Conservation (phyloP, 2,329 filamentous ascomycete genomes). For the Leptographium flavum region DNA sequence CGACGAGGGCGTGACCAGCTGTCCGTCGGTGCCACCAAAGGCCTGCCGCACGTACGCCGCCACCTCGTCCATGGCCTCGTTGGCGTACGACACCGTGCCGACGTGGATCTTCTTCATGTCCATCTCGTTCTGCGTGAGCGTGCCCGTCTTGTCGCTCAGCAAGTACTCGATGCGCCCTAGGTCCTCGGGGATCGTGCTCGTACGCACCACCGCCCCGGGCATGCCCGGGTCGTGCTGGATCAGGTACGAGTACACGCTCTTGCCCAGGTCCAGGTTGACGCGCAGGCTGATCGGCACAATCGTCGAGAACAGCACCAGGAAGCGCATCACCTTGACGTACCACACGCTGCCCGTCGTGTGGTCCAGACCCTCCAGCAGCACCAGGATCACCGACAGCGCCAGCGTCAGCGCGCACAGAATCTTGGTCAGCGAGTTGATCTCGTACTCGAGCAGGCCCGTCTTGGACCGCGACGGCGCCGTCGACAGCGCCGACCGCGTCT, state of each 20-base stretch:
- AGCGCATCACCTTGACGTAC: slow-evolving; percentile 98
- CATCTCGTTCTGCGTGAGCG: slow-evolving; percentile 95
- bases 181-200: slow-evolving; percentile 95
- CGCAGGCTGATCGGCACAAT: slow-evolving; percentile 95
- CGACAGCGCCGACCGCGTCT: slow-evolving; percentile 86
- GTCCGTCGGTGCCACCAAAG: slow-evolving; percentile 41
- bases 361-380: slow-evolving; percentile 72
- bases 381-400: slow-evolving; percentile 71
- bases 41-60: slow-evolving; percentile 71
- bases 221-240: slow-evolving; percentile 88
- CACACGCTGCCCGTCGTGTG: slow-evolving; percentile 53
- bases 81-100: slow-evolving; percentile 93
- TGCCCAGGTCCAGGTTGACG: slow-evolving; percentile 94
- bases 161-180: slow-evolving; percentile 91
- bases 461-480: slow-evolving; percentile 88
- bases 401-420: slow-evolving; percentile 85
- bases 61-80: slow-evolving; percentile 98
- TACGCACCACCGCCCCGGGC: slow-evolving; percentile 81
- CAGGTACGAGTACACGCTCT: slow-evolving; percentile 89
- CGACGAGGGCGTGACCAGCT: slow-evolving; percentile 64
- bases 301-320: slow-evolving; percentile 94
- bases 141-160: slow-evolving; percentile 96
- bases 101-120: slow-evolving; percentile 98
- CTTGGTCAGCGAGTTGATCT: slow-evolving; percentile 95
- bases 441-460: slow-evolving; percentile 81